phyloP scores from a whole-genome alignment of 352 stramenopile genomes.

The Phytophthora idaei region DNA sequence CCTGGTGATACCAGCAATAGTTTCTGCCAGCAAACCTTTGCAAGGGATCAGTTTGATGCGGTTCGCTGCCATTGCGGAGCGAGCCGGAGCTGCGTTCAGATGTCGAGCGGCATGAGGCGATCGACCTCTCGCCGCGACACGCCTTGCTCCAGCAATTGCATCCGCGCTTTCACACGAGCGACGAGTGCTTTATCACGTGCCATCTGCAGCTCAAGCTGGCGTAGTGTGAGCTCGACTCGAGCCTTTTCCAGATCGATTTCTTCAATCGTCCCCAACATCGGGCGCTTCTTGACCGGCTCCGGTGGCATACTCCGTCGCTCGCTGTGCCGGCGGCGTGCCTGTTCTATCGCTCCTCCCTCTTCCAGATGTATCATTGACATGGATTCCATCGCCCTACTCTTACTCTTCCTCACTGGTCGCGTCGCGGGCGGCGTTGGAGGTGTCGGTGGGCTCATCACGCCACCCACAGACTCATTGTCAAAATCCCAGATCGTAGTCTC shows the following conservation, averaged over 20 bases:
- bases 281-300: constrained; percentile 19
- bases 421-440: constrained; percentile 23
- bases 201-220: constrained; percentile 38
- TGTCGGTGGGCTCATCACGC: constrained; percentile 19
- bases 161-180: constrained; percentile 30
- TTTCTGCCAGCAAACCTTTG: constrained; percentile 11
- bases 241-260: constrained; percentile 43
- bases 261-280: constrained; percentile 22
- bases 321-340: not conserved
- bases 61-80: not conserved
- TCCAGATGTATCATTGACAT: constrained; percentile 29
- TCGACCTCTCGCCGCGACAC: constrained; percentile 34
- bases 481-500: constrained; percentile 30
- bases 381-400: constrained; percentile 25
- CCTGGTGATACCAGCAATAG: constrained; percentile 3
- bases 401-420: constrained; percentile 25
- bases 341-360: constrained; percentile 16
- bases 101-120: constrained; percentile 36
- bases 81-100: constrained; percentile 21
- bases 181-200: constrained; percentile 40
- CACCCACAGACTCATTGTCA: constrained; percentile 20
- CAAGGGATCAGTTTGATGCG: constrained; percentile 21
- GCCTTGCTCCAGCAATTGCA: constrained; percentile 36
- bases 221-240: constrained; percentile 36
- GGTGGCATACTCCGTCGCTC: constrained; percentile 2